A percentile compares a stretch with the other conserved stretches of the same genome.
phyloP scores from a whole-genome alignment of 2,329 filamentous ascomycete species.

The Apiospora malaysiana region DNA sequence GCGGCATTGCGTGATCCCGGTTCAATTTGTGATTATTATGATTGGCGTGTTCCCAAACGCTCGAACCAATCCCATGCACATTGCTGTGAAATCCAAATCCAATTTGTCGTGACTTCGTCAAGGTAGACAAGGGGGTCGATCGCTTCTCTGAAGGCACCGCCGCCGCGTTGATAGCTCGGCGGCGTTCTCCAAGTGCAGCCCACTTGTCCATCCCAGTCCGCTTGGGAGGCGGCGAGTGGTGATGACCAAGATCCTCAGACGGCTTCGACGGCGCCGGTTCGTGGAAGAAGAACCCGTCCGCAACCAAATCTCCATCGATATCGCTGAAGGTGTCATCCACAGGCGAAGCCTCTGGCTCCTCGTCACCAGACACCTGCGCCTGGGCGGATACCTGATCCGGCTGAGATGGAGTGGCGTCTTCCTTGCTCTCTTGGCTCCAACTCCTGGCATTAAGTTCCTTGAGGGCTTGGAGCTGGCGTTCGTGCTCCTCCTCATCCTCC shows the following conservation, averaged over 20 bases:
- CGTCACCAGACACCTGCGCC: constrained; percentile 49
- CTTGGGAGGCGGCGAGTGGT: constrained; percentile 72
- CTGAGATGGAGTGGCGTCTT: constrained; percentile 41
- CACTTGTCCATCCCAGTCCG: constrained; percentile 77
- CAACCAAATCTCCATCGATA: constrained; percentile 69
- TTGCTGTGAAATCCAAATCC: constrained; percentile 44
- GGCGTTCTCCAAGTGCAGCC: constrained; percentile 83
- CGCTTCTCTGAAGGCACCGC: constrained; percentile 55
- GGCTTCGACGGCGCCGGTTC: constrained; percentile 53
- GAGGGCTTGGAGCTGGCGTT: constrained; percentile 62
- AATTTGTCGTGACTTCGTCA: constrained; percentile 50
- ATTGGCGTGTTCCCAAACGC: constrained; percentile 52
- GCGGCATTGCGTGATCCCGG: constrained; percentile 52
- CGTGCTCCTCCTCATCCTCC: constrained; percentile 71
- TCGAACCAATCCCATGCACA: constrained; percentile 38
- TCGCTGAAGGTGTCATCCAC: constrained; percentile 49
- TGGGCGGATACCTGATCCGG: constrained; percentile 52
- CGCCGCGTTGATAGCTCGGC: constrained; percentile 68
- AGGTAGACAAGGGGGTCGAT: constrained; percentile 47
- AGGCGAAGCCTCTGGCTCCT: constrained; percentile 45
- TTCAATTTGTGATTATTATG: constrained; percentile 45
- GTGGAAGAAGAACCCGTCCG: constrained; percentile 77
- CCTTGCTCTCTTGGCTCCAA: constrained; percentile 78
- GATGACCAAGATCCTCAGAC: constrained; percentile 38
- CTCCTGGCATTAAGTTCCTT: constrained; percentile 75